Percentiles rank a stretch among this genome's conserved stretches.
phyloP scores from a whole-genome alignment of 139 green algal genomes.

The Coelastrella sp. region DNA sequence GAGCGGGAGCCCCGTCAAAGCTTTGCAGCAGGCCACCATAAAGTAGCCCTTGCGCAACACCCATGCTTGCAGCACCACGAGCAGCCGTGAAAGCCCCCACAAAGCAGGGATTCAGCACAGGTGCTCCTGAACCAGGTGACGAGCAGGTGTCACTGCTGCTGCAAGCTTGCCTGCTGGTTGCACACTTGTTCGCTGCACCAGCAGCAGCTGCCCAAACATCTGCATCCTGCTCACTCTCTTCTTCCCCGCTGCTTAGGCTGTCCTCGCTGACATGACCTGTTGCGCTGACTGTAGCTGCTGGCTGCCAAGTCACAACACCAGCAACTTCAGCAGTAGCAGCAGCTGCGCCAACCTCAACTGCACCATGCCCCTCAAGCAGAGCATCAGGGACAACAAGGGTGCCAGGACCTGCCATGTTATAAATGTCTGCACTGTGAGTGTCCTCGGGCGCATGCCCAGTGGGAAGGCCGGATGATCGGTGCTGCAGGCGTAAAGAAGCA shows the following conservation, averaged over 20 bases:
- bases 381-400: neutral
- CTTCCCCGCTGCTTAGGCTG: neutral
- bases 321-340: constrained; percentile 20
- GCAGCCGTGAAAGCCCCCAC: constrained; percentile 3
- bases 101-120: neutral
- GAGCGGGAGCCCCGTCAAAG: neutral
- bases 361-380: neutral
- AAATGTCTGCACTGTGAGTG: neutral
- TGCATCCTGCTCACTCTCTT: constrained; percentile 15
- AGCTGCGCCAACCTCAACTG: neutral
- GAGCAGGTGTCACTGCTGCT: constrained; percentile 4
- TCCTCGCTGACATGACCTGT: neutral
- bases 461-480: too few relatives aligned
- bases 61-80: neutral
- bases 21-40: constrained; percentile 6
- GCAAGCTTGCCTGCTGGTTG: neutral
- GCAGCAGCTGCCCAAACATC: neutral
- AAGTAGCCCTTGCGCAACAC: constrained; percentile 10
- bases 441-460: neutral
- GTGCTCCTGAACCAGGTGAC: neutral
- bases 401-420: neutral
- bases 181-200: neutral
- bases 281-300: neutral
- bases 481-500: too few relatives aligned
- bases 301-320: constrained; percentile 10